phyloP scores from a whole-genome alignment of 805 yeast species.

The Lipomyces yamanashiensis region DNA sequence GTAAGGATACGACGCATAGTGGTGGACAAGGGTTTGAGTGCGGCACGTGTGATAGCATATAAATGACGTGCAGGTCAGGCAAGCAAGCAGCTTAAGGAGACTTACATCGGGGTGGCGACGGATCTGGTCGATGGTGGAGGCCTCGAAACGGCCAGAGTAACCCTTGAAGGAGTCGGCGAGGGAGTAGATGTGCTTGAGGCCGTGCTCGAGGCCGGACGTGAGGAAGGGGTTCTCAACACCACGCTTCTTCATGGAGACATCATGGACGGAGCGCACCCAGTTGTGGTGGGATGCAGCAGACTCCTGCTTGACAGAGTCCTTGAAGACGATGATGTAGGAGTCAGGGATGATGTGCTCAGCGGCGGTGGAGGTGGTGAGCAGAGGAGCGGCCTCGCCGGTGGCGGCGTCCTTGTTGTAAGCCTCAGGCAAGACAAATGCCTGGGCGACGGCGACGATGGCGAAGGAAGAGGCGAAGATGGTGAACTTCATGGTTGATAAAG shows the following conservation, averaged over 20 bases:
- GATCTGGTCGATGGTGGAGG: constrained; percentile 72
- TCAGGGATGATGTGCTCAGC: constrained; percentile 51
- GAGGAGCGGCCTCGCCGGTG: constrained; percentile 45
- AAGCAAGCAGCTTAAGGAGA: background rate
- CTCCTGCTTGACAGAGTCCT: constrained; percentile 60
- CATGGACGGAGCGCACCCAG: constrained; percentile 49
- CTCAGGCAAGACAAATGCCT: constrained; percentile 35
- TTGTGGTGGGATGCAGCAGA: constrained; percentile 67
- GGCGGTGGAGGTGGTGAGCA: constrained; percentile 53
- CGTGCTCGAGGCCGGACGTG: constrained; percentile 50
- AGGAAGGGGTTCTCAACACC: constrained; percentile 43
- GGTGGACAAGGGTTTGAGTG: background rate
- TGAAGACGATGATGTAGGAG: constrained; percentile 85
- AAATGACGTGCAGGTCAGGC: background rate
- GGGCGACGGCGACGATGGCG: constrained; percentile 30
- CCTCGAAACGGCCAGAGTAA: constrained; percentile 83
- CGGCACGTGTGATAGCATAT: background rate
- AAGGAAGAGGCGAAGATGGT: constrained; percentile 22
- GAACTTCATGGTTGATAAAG: constrained; percentile 31
- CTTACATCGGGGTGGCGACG: constrained; percentile 54
- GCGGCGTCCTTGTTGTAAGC: constrained; percentile 15
- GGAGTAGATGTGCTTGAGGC: constrained; percentile 64
- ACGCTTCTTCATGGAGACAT: constrained; percentile 47
- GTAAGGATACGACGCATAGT: background rate
- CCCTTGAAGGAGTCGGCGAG: constrained; percentile 66